phyloP scores from a whole-genome alignment of 345 rosid genomes.

The Ceriops decandra region DNA sequence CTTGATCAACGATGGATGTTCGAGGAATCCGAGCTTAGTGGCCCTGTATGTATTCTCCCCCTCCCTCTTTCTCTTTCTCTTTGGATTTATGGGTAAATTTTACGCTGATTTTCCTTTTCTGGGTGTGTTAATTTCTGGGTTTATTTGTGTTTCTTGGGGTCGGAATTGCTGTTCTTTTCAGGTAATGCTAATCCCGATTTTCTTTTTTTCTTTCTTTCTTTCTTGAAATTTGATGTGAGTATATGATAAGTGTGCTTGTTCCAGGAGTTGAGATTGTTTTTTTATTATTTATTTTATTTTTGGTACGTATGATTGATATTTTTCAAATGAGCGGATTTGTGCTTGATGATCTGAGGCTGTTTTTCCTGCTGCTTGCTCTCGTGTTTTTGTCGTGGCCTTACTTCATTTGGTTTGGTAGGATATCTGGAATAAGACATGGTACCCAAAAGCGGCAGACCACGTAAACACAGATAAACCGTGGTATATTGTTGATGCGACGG shows the following conservation, averaged over 20 bases:
- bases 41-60: conserved; percentile 19
- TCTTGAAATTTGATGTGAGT: too few relatives aligned
- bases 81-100: background rate
- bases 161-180: background rate
- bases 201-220: background rate
- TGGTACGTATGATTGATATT: too few relatives aligned
- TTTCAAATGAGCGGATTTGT: too few relatives aligned
- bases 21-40: conserved; percentile 27
- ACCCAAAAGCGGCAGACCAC: conserved; percentile 88
- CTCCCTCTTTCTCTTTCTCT: too few relatives aligned
- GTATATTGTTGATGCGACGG: conserved; percentile 90
- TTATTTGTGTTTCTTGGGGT: background rate
- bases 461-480: conserved; percentile 78
- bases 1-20: conserved; percentile 35
- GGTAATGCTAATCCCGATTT: background rate
- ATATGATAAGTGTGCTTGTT: too few relatives aligned
- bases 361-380: background rate
- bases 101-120: background rate
- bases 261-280: too few relatives aligned
- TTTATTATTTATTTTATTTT: too few relatives aligned
- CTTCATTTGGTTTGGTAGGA: conserved; percentile 45
- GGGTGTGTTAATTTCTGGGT: background rate
- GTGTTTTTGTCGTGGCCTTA: background rate
- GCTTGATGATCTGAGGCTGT: background rate
- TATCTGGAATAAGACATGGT: conserved; percentile 96